Evolutionary conservation across 2,329 filamentous ascomycete species (phyloP), one percentile per base, ranked within the genome.

Genomic region (Penicillium sp.): DNA sequence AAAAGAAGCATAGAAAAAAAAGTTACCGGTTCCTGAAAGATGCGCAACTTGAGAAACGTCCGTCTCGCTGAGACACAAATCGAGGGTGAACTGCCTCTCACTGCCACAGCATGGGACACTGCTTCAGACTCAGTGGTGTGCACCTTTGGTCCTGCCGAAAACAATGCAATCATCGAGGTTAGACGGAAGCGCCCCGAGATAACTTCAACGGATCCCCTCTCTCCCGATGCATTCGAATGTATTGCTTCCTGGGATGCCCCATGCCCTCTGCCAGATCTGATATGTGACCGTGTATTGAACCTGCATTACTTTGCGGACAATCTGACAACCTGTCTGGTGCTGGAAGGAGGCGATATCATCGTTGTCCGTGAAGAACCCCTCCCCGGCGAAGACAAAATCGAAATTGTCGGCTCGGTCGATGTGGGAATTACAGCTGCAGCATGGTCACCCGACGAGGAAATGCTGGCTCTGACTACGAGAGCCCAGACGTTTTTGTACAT

Each of bases 401-500:
- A 97, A 73, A 97, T 99, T 63, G 85, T 97, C 60, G 94, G 94
- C 41, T 95, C 91, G 32, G 90, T 99, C 35, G 91, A 97, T 74
- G 89, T 88, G 55, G 94, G 93, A 23, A 96, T 99, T 64, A 84
- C 86, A 23, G 91, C 91, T 14, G 93, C 92, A 14, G 83, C 85
- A 62, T 99, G 94, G 94, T 96, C 93, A 36, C 92, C 92, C 2
- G 94, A 99, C 67, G 93, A 97, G 68, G 93, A 97, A 70, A 80
- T 97, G 16, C 78, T 99, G 41, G 85, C 89, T 51, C 84, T 99
- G 58, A 85, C 88, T 49, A 97, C 94, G 16, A 86, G 86, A 66
- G 87, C 85, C 38, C 81, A 86, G 56, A 94, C 90, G 0, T 79
- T 94, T 29, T 80, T 97, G 53, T 90, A 96, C 69, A 97, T 99